These are phyloP conservation scores for Scutellospora calospora DNA, from an alignment of 371 early-diverging fungal genomes.

Conservation along the genomic window DNA sequence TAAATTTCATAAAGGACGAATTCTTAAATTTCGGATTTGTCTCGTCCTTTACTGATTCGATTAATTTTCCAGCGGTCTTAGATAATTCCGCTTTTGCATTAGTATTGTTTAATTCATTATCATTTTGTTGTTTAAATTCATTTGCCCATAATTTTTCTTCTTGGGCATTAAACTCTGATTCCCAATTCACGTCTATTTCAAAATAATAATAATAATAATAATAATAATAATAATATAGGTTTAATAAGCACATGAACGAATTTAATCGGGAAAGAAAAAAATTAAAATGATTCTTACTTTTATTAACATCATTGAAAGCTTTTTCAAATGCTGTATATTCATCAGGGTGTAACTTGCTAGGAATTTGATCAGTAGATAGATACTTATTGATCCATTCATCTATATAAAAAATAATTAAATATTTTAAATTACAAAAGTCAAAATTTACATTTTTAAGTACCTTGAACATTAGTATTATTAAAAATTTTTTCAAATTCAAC, in stretches of 20 bases:
- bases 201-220: no score
- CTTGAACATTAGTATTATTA: conserved; percentile 51
- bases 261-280: background rate
- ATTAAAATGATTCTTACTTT: conserved; percentile 50
- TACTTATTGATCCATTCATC: conserved; percentile 61
- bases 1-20: conserved; percentile 90
- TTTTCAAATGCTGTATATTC: conserved; percentile 72
- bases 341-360: conserved; percentile 52
- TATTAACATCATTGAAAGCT: conserved; percentile 79
- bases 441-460: conserved; percentile 7
- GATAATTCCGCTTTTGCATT: conserved; percentile 66
- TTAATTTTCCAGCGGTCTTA: conserved; percentile 82
- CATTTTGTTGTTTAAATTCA: conserved; percentile 56
- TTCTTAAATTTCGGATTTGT: conserved; percentile 91
- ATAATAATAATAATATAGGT: background rate
- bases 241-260: background rate
- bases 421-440: background rate
- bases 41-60: conserved; percentile 78
- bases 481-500: conserved; percentile 73
- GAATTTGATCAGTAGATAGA: conserved; percentile 55
- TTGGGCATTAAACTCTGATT: conserved; percentile 51
- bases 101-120: conserved; percentile 44
- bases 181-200: conserved; percentile 45
- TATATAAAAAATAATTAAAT: conserved; percentile 20
- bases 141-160: conserved; percentile 55